Conservation (phyloP, 306 rosid genomes). For the Casuarina cunninghamiana region DNA sequence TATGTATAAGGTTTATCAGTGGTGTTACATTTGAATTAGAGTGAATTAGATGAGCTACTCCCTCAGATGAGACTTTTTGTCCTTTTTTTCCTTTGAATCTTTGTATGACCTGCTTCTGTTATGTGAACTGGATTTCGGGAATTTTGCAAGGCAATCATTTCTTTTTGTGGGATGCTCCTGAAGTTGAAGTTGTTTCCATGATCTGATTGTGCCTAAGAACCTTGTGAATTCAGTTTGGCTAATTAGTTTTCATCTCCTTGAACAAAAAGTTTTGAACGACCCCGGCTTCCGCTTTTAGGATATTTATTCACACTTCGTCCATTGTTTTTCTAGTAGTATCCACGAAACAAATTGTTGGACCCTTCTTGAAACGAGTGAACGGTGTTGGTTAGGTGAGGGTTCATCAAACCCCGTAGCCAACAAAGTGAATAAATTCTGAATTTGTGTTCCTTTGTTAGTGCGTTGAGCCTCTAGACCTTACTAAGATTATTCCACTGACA, state of each 20-base stretch:
- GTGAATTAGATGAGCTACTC: constrained; percentile 34
- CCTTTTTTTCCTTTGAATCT: background rate
- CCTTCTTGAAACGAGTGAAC: no score
- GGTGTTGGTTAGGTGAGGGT: no score
- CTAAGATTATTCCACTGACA: no score
- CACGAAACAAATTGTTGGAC: background rate
- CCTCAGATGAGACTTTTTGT: constrained; percentile 4
- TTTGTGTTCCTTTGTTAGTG: no score
- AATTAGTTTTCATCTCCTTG: background rate
- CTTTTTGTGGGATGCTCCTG: background rate
- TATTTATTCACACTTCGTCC: background rate
- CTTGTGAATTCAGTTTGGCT: background rate
- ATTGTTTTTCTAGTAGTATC: background rate
- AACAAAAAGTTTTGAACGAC: background rate
- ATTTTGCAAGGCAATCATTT: background rate
- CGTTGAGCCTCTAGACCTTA: no score
- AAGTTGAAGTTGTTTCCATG: background rate
- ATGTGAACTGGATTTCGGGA: constrained; percentile 9
- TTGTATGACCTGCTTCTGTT: constrained; percentile 1
- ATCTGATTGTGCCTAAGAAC: background rate
- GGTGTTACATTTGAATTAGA: constrained; percentile 20
- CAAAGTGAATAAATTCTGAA: no score
- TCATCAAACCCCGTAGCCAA: no score
- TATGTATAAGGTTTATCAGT: background rate
- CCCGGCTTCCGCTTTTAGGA: background rate